phyloP scores from a whole-genome alignment of 2,329 filamentous ascomycete species.

The Talaromyces piceae region DNA sequence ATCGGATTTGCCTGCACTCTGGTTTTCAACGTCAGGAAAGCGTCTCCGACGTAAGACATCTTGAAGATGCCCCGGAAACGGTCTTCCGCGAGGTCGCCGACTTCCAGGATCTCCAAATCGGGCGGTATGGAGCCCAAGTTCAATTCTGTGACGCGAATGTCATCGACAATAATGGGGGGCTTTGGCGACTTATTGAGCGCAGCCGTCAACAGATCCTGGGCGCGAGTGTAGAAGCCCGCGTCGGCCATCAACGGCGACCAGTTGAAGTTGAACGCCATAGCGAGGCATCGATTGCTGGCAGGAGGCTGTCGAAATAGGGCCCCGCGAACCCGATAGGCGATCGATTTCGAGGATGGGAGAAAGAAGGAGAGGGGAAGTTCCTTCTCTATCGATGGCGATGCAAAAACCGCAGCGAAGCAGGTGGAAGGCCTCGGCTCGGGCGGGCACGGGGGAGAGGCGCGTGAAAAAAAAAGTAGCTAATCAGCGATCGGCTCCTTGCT shows the following conservation, averaged over 20 bases:
- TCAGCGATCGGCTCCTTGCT: background rate
- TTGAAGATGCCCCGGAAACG: constrained; percentile 98
- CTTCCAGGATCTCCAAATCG: constrained; percentile 93
- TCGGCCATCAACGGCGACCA: constrained; percentile 98
- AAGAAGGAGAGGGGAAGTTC: background rate
- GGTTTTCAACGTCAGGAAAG: constrained; percentile 89
- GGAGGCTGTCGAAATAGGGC: background rate
- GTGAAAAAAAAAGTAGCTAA: constrained; percentile 7
- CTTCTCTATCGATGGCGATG: background rate
- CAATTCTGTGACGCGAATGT: constrained; percentile 95
- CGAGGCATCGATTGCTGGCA: constrained; percentile 1
- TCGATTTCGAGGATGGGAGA: background rate
- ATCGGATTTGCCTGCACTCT: constrained; percentile 96
- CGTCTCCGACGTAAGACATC: constrained; percentile 95
- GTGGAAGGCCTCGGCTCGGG: constrained; percentile 1
- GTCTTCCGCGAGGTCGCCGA: constrained; percentile 94
- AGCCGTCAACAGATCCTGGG: constrained; percentile 86
- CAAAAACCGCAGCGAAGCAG: background rate
- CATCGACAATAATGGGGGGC: constrained; percentile 97
- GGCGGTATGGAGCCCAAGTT: constrained; percentile 93
- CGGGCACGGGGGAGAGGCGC: background rate
- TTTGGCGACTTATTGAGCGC: constrained; percentile 97
- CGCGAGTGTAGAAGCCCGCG: constrained; percentile 80
- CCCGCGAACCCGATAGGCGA: constrained; percentile 3
- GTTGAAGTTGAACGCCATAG: constrained; percentile 99